A percentile compares a stretch with the other conserved stretches of the same genome.
These are phyloP conservation scores for Monilinia fructigena DNA, from an alignment of 2,329 filamentous ascomycete species.

Conservation along the genomic window DNA sequence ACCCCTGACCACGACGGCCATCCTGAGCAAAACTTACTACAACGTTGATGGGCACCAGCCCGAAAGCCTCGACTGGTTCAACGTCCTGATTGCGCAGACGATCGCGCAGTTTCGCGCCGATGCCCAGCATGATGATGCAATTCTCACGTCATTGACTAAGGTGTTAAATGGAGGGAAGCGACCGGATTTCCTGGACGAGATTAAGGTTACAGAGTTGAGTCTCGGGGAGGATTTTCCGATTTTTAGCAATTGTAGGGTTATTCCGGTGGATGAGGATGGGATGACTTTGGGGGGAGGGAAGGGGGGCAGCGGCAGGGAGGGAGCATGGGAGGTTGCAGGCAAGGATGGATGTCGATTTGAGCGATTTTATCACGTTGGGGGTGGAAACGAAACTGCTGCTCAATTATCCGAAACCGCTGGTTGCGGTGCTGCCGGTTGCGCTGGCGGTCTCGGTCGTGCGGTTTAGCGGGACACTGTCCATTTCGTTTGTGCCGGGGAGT, in stretches of 20 bases:
- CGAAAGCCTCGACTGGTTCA: slow-evolving; percentile 98
- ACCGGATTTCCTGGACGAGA: slow-evolving; percentile 90
- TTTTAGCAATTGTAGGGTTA: slow-evolving; percentile 96
- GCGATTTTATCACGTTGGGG: slow-evolving; percentile 91
- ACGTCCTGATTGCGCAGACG: slow-evolving; percentile 92
- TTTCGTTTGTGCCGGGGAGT: slow-evolving; percentile 82
- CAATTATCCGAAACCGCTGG: slow-evolving; percentile 89
- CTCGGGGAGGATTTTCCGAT: slow-evolving; percentile 97
- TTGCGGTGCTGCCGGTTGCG: slow-evolving; percentile 87
- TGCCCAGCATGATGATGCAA: slow-evolving; percentile 86
- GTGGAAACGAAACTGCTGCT: slow-evolving; percentile 91
- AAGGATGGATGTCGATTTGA: slow-evolving; percentile 93
- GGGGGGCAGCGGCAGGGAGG: slow-evolving; percentile 36
- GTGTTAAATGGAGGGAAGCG: slow-evolving; percentile 83
- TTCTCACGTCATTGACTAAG: slow-evolving; percentile 79
- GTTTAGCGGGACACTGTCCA: slow-evolving; percentile 90
- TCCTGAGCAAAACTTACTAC: slow-evolving; percentile 96
- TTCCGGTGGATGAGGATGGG: slow-evolving; percentile 82
- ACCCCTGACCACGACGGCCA: slow-evolving; percentile 84
- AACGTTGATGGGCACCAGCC: slow-evolving; percentile 94
- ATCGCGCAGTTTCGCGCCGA: slow-evolving; percentile 94
- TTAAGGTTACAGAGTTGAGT: slow-evolving; percentile 88
- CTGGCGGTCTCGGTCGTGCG: slow-evolving; percentile 87
- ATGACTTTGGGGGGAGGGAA: slow-evolving; percentile 50
- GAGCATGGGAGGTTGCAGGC: slow-evolving; percentile 82